phyloP scores from a whole-genome alignment of 352 stramenopile species.

The Globisporangium middletonii region DNA sequence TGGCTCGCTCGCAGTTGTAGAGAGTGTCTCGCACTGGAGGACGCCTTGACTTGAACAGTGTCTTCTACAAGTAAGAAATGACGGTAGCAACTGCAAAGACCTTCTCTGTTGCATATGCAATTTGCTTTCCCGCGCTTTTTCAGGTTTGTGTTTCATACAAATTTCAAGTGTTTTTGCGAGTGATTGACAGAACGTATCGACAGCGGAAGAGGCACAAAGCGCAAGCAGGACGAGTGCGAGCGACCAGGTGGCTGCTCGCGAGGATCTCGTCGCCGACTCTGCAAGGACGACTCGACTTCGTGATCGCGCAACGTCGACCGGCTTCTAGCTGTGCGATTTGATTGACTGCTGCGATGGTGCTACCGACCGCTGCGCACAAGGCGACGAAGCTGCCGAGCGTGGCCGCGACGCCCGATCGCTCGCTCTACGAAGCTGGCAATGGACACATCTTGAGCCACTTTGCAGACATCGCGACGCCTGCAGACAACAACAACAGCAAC shows the following conservation, averaged over 20 bases:
- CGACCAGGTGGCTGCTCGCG: slow-evolving; percentile 1
- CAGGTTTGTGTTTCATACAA: neutral
- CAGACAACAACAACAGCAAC: neutral
- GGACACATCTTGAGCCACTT: slow-evolving; percentile 64
- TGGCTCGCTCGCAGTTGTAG: no score
- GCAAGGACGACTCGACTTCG: neutral
- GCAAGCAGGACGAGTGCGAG: neutral
- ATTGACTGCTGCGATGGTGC: slow-evolving; percentile 9
- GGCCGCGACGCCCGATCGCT: slow-evolving; percentile 9
- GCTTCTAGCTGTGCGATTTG: neutral
- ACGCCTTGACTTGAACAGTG: neutral
- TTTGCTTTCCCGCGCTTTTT: slow-evolving; percentile 12
- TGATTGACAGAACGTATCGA: neutral
- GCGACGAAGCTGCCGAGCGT: neutral
- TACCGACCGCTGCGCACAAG: slow-evolving; percentile 10
- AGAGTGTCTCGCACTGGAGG: no score
- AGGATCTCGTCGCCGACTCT: neutral
- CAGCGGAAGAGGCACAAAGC: slow-evolving; percentile 1
- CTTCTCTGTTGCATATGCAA: neutral
- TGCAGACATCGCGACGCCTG: slow-evolving; percentile 36
- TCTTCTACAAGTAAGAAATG: no score
- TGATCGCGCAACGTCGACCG: neutral
- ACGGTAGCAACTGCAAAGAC: no score
- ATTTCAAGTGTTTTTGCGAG: neutral
- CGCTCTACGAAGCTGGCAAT: slow-evolving; percentile 45